Conservation (phyloP, 1,284 basidiomycete species). For the Puccinia triticina region DNA sequence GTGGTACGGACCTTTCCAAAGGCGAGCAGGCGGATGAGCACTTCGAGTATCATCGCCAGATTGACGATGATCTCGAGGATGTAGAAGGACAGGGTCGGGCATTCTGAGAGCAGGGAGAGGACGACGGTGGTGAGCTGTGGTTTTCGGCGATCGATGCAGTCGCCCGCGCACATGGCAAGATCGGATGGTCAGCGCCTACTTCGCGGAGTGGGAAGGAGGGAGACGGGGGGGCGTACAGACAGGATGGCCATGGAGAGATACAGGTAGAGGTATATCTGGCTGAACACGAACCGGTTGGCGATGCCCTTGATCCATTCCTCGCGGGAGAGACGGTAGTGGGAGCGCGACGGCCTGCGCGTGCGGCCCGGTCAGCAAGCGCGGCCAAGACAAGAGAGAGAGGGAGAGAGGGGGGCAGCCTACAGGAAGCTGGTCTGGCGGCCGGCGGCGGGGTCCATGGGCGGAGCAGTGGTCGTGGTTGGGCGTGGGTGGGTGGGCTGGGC, state of each 20-base stretch:
- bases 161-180: no score
- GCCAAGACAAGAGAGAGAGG: not conserved
- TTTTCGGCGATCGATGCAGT: slow-evolving; percentile 30
- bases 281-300: slow-evolving; percentile 66
- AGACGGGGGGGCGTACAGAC: slow-evolving; percentile 61
- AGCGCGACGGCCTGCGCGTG: slow-evolving; percentile 69
- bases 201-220: not conserved
- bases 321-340: slow-evolving; percentile 77
- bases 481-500: not conserved
- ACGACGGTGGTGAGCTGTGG: slow-evolving; percentile 74
- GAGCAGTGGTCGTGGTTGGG: not conserved
- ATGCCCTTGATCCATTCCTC: slow-evolving; percentile 76
- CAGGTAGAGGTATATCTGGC: slow-evolving; percentile 65
- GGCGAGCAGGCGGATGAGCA: slow-evolving; percentile 81
- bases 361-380: not conserved
- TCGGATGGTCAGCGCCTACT: not conserved
- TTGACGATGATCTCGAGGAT: slow-evolving; percentile 89
- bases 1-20: slow-evolving; percentile 79
- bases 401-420: not conserved
- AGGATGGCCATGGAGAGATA: slow-evolving; percentile 87
- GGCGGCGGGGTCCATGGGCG: not conserved
- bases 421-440: not conserved
- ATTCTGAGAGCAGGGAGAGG: slow-evolving; percentile 70
- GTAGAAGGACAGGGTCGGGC: slow-evolving; percentile 71
- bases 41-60: slow-evolving; percentile 86